Evolutionary conservation across 176 grass and related monocot species (phyloP), one percentile per base, ranked within the genome.

Genomic region (Tillandsia fasciculata): DNA sequence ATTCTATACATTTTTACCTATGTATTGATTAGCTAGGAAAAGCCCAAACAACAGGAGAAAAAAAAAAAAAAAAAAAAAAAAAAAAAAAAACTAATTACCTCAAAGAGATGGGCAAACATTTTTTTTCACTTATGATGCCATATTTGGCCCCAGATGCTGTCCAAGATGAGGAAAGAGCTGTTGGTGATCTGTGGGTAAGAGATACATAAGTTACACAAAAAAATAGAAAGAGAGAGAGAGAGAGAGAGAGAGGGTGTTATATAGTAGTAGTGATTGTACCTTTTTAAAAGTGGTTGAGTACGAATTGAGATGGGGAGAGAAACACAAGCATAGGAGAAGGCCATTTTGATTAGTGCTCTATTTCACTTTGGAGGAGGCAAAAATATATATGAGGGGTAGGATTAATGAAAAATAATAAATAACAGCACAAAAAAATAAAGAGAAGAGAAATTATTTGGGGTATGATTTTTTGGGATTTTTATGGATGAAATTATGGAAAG

Each of bases 281-380:
- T 77, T 48, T 65, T 50, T 6, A 42, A 42, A 6, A 64, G 4
- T 17, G 42, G 68, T 68, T 22, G 65, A 77, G 23, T 22, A 53
- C 49, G 12, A 47, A 77, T 53, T 42, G 56, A 29, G 14, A 68
- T 12, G 53, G 64, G 64, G 64, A 77, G 64, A 77, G 65, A 77
- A 23, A 67, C 5, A 22, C 65, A 12, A 59, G 3, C 49, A 42
- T 26, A 28, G 53, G 66, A 14, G 27, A 3, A 0, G 52, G 73
- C 73, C 61, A 76, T 76, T 52, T 50, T 53, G 10, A 10, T 14
- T 50, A 20, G 18, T 12, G 50, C 29, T 53, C 48, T 50, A 51
- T 51, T 61, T 73, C 26, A 28, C 70, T 51, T 42, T 42, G 33
- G 9, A 59, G n/a, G 54, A 59, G 12, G 54, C 53, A 6, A 57